A percentile compares a stretch with the other conserved stretches of the same genome.
phyloP scores from a whole-genome alignment of 306 rosid species.

The Arachis stenosperma region DNA sequence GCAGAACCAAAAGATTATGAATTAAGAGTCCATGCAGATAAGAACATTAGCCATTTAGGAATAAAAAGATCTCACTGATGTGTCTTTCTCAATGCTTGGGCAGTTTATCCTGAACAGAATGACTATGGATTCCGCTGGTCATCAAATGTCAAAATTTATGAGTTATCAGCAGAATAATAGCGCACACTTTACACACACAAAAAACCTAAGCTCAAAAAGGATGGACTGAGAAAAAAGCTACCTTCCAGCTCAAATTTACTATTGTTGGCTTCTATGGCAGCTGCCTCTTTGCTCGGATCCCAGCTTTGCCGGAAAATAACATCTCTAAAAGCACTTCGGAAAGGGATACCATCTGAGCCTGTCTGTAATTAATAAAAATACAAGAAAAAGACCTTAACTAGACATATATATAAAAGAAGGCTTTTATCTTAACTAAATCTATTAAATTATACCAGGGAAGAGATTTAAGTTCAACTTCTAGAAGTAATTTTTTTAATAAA shows the following conservation, averaged over 20 bases:
- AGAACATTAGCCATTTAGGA: constrained; percentile 17
- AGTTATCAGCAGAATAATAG: constrained; percentile 34
- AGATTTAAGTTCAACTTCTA: constrained; percentile 25
- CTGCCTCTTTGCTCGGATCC: constrained; percentile 47
- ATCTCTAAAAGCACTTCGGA: constrained; percentile 79
- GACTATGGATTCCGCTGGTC: constrained; percentile 56
- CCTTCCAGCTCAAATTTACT: constrained; percentile 61
- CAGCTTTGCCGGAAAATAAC: constrained; percentile 68
- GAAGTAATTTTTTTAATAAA: too few species aligned
- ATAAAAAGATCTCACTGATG: constrained; percentile 61
- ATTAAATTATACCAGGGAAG: constrained; percentile 30
- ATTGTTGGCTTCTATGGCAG: constrained; percentile 51
- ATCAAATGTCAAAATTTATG: constrained; percentile 39
- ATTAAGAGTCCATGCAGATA: constrained; percentile 34
- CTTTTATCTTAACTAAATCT: constrained; percentile 18
- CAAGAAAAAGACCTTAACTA: constrained; percentile 34
- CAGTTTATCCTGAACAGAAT: constrained; percentile 80
- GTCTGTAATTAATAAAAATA: constrained; percentile 54
- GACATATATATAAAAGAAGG: constrained; percentile 26
- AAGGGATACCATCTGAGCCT: constrained; percentile 86
- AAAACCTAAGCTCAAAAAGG: constrained; percentile 23
- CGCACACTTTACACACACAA: constrained; percentile 31
- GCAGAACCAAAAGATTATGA: constrained; percentile 20
- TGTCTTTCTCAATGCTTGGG: constrained; percentile 73
- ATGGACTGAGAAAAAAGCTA: constrained; percentile 36